Percentiles rank a stretch among this genome's conserved stretches.
Evolutionary conservation across 805 yeast species (phyloP).

Genomic region (Lipomyces yamanashiensis): DNA sequence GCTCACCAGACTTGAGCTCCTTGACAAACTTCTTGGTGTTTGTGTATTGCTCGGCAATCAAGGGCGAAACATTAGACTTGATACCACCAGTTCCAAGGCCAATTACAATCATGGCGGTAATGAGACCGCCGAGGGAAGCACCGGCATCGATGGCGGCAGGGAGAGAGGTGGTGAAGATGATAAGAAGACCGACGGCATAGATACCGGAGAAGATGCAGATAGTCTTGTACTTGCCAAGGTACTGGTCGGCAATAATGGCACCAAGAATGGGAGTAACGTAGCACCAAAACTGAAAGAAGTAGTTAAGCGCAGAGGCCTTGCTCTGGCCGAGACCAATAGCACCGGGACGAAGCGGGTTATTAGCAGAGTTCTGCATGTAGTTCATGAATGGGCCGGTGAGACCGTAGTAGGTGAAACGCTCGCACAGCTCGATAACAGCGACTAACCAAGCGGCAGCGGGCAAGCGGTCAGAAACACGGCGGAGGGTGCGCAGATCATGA

Average conservation of each 20-base stretch:
- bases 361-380: slow-evolving; percentile 64
- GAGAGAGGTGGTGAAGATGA: slow-evolving; percentile 70
- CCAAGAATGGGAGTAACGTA: slow-evolving; percentile 79
- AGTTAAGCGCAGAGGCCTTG: slow-evolving; percentile 72
- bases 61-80: slow-evolving; percentile 73
- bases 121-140: slow-evolving; percentile 67
- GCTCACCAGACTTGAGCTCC: slow-evolving; percentile 63
- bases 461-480: slow-evolving; percentile 57
- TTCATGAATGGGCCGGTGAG: slow-evolving; percentile 76
- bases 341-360: slow-evolving; percentile 53
- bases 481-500: slow-evolving; percentile 57
- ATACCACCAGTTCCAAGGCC: slow-evolving; percentile 84
- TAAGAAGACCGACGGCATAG: slow-evolving; percentile 64
- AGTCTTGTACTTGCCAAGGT: slow-evolving; percentile 72
- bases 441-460: slow-evolving; percentile 66
- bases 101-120: slow-evolving; percentile 60
- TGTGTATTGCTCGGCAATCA: slow-evolving; percentile 76
- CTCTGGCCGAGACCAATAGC: slow-evolving; percentile 63
- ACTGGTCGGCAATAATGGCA: slow-evolving; percentile 75
- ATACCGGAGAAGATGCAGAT: slow-evolving; percentile 63
- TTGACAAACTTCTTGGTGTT: slow-evolving; percentile 63
- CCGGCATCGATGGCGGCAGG: slow-evolving; percentile 58
- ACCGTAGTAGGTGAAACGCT: slow-evolving; percentile 82
- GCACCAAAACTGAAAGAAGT: slow-evolving; percentile 81
- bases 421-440: slow-evolving; percentile 76